phyloP scores from a whole-genome alignment of 1,284 basidiomycete species.

The Thecaphora frezii region DNA sequence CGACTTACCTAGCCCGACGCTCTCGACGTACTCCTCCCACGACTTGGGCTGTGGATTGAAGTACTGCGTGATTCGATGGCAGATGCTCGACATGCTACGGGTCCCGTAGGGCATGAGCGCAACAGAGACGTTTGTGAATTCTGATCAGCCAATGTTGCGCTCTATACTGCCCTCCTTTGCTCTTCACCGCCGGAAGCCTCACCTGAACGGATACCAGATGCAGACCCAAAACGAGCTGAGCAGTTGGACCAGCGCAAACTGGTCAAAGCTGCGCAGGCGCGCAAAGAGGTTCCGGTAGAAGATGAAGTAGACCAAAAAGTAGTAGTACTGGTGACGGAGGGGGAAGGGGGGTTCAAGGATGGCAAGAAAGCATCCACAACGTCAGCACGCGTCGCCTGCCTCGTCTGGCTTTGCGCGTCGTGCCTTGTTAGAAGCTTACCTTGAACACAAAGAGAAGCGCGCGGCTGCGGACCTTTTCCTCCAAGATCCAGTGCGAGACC shows the following conservation, averaged over 20 bases:
- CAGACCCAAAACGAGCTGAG: constrained; percentile 64
- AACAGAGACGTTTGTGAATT: neutral
- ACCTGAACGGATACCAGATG: constrained; percentile 63
- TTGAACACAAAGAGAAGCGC: constrained; percentile 65
- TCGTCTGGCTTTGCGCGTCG: too few species aligned
- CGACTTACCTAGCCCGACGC: constrained; percentile 53
- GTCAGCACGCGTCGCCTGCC: too few species aligned
- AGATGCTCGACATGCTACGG: constrained; percentile 61
- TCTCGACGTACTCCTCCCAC: constrained; percentile 64
- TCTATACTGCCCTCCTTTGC: neutral
- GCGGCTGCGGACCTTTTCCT: constrained; percentile 63
- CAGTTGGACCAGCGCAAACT: constrained; percentile 64
- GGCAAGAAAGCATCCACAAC: too few species aligned
- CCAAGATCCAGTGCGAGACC: constrained; percentile 63
- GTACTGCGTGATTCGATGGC: constrained; percentile 61
- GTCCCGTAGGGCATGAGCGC: neutral
- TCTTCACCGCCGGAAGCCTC: neutral
- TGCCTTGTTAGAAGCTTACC: too few species aligned
- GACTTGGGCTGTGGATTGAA: constrained; percentile 62
- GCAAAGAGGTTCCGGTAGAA: constrained; percentile 62
- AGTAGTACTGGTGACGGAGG: constrained; percentile 50
- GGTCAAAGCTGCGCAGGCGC: constrained; percentile 53
- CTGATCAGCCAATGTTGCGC: too few species aligned
- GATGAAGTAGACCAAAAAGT: constrained; percentile 59
- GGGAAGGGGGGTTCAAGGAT: too few species aligned